A percentile compares a stretch with the other conserved stretches of the same genome.
phyloP scores from a whole-genome alignment of 2,329 filamentous ascomycete species.

The Fusarium pseudoanthophilum region DNA sequence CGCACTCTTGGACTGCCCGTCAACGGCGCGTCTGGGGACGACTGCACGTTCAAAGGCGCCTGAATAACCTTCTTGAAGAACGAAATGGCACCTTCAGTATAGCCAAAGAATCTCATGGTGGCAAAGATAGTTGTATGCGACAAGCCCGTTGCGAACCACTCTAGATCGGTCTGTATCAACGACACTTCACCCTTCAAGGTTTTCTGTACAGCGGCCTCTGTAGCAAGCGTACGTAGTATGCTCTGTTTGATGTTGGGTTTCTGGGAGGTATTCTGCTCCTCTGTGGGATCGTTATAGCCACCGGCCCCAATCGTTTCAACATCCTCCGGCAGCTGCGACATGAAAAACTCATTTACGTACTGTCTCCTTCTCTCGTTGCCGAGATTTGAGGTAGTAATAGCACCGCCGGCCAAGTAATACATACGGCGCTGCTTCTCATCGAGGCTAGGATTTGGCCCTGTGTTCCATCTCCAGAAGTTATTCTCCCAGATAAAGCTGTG shows the following conservation, averaged over 20 bases:
- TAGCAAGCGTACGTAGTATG: not conserved
- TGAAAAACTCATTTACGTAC: not conserved
- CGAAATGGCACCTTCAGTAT: not conserved
- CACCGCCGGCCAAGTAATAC: not conserved
- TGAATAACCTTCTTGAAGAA: not conserved
- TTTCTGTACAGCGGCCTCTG: not conserved
- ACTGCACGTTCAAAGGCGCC: constrained; percentile 1
- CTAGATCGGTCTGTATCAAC: not conserved
- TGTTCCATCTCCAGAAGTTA: not conserved
- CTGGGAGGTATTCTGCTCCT: not conserved
- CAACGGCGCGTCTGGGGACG: not conserved
- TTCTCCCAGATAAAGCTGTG: not conserved
- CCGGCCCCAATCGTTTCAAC: not conserved
- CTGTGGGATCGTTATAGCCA: not conserved
- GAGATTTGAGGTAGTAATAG: not conserved
- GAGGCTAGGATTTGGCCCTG: not conserved
- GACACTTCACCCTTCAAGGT: not conserved
- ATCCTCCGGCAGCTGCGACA: not conserved
- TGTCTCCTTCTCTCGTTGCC: not conserved
- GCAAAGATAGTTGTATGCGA: not conserved
- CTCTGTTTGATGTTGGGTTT: constrained; percentile 4
- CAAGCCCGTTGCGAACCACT: not conserved
- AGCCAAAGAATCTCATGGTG: not conserved
- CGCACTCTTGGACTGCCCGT: not conserved
- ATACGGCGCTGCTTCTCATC: not conserved